These are phyloP conservation scores for Botrytis aclada DNA, from an alignment of 2,329 filamentous ascomycete species.

Conservation along the genomic window DNA sequence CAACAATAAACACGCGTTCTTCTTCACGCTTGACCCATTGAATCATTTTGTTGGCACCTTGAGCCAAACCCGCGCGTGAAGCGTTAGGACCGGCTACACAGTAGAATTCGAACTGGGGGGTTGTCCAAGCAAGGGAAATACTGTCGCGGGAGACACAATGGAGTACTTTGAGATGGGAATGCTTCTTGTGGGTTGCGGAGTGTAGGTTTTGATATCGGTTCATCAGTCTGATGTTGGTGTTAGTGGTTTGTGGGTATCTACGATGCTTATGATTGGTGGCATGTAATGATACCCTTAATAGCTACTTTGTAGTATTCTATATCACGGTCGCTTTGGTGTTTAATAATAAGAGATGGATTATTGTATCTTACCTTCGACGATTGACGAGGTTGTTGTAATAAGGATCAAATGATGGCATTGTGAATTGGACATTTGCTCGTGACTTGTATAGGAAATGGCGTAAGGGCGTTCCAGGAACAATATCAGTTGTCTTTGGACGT, in stretches of 20 bases:
- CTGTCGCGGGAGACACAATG: conserved; percentile 73
- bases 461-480: conserved; percentile 75
- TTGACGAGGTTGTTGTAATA: conserved; percentile 60
- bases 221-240: conserved; percentile 56
- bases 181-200: conserved; percentile 76
- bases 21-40: conserved; percentile 92
- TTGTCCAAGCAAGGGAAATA: conserved; percentile 85
- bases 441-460: conserved; percentile 97
- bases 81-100: conserved; percentile 80
- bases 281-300: background rate
- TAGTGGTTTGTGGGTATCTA: background rate
- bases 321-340: background rate
- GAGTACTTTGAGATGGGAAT: conserved; percentile 81
- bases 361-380: conserved; percentile 53
- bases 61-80: conserved; percentile 64
- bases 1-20: conserved; percentile 93
- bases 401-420: conserved; percentile 77
- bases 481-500: conserved; percentile 67
- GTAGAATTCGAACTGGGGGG: conserved; percentile 89
- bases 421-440: conserved; percentile 90
- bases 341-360: conserved; percentile 18
- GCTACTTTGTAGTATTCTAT: background rate
- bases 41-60: conserved; percentile 83
- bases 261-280: background rate
- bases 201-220: conserved; percentile 84